Evolutionary conservation across 2,329 filamentous ascomycete genomes (phyloP), one percentile per base, ranked within the genome.

Genomic region (Apiospora pterosperma): DNA sequence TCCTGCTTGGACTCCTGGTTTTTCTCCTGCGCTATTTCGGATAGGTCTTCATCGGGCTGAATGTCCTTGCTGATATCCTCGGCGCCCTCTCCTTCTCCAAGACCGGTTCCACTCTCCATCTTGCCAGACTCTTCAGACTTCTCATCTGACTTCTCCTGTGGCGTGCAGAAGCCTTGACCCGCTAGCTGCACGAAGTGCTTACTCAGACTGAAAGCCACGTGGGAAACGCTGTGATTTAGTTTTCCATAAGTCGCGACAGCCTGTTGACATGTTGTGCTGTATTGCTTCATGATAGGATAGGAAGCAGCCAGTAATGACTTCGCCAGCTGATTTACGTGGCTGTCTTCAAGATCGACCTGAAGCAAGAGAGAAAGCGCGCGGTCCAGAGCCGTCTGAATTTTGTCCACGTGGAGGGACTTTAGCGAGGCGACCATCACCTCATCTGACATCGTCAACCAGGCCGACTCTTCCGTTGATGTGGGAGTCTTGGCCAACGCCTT

Each of bases 1-100:
- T 82, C 84, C 12, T 81, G 79, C 41, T 86, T 82, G 67, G 91
- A 78, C 58, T 84, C 86, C 67, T 88, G 85, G 66, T 92, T 90
- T 48, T 89, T 85, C 72, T 97, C 91, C 75, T 97, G 92, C 0
- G 96, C 95, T 55, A 99, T 82, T 70, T 99, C 96, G 0, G 92
- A 89, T 5, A 99, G 81, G 74, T 99, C 94, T 76, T 99, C 96
- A 66, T 99, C 95, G 19, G 95, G 90, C 68, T 92, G 88, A 59
- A 99, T 91, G 73, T 99, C 96, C 75, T 99, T 98, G 78, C 94
- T 98, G 69, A 99, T 98, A 76, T 99, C 95, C 75, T 99, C 94
- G 5, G 91, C 94, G 21, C 95, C 96, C 76, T 97, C 92, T 12
- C 96, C 96, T 58, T 97, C 96, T 23, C 96, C 96, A 28, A 99